These are phyloP conservation scores for Wickerhamomyces silvicola DNA, from an alignment of 805 yeast species.

Conservation along the genomic window DNA sequence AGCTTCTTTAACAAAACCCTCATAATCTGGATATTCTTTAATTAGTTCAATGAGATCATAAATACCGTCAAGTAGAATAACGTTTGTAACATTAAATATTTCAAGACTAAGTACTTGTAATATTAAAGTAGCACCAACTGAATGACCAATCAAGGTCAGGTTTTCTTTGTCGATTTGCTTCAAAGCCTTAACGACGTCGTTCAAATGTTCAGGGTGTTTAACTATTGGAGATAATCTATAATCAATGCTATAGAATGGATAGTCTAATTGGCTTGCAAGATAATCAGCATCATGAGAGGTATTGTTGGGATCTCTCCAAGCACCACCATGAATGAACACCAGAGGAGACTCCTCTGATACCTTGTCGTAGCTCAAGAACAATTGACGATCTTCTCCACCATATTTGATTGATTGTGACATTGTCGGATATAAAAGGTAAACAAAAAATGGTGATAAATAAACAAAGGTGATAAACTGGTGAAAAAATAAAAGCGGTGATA, in stretches of 20 bases:
- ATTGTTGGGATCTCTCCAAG: slow-evolving; percentile 70
- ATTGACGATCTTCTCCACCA: not conserved
- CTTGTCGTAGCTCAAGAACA: slow-evolving; percentile 2
- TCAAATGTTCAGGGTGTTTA: slow-evolving; percentile 53
- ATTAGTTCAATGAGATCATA: slow-evolving; percentile 46
- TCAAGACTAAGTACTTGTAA: slow-evolving; percentile 12
- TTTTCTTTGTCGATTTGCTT: slow-evolving; percentile 8
- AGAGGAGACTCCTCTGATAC: slow-evolving; percentile 22
- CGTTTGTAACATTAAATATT: slow-evolving; percentile 15
- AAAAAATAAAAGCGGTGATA: no score
- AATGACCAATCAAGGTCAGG: slow-evolving; percentile 56
- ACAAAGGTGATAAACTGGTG: not conserved
- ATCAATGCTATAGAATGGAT: slow-evolving; percentile 43
- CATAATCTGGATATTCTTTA: slow-evolving; percentile 56
- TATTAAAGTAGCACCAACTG: slow-evolving; percentile 64
- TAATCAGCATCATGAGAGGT: slow-evolving; percentile 49
- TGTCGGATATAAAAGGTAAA: not conserved
- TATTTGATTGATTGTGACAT: slow-evolving; percentile 1
- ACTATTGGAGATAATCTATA: slow-evolving; percentile 62
- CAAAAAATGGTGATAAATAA: not conserved
- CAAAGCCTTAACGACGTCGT: slow-evolving; percentile 44
- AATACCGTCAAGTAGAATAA: slow-evolving; percentile 62
- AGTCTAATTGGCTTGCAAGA: slow-evolving; percentile 20
- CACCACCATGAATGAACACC: slow-evolving; percentile 80
- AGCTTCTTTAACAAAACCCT: slow-evolving; percentile 52